These are phyloP conservation scores for Suillus bovinus DNA, from an alignment of 768 basidiomycete species.

Conservation along the genomic window DNA sequence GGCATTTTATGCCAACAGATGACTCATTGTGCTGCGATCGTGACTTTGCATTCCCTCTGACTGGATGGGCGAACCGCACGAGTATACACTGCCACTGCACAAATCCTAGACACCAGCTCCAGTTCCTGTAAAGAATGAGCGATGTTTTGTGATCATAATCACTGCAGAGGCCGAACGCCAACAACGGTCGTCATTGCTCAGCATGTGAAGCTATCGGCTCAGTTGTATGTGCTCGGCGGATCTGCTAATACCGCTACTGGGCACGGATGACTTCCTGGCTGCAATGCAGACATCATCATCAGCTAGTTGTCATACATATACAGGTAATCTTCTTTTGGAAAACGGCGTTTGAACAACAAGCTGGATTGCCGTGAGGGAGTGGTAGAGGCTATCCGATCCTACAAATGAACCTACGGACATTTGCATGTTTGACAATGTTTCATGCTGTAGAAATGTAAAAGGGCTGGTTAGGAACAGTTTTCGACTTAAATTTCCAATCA, in stretches of 20 bases:
- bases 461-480: background rate
- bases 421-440: background rate
- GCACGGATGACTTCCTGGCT: constrained; percentile 19
- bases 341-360: background rate
- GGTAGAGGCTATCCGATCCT: background rate
- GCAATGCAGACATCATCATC: background rate
- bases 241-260: constrained; percentile 13
- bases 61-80: background rate
- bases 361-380: background rate
- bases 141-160: constrained; percentile 18
- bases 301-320: background rate
- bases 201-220: constrained; percentile 6
- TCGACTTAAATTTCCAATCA: background rate
- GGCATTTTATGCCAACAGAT: constrained; percentile 19
- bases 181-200: constrained; percentile 18
- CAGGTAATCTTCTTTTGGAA: background rate
- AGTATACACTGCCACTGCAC: constrained; percentile 11
- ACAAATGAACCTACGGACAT: background rate
- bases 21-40: constrained; percentile 24
- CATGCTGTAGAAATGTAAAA: background rate
- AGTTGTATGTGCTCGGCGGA: constrained; percentile 20
- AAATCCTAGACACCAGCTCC: constrained; percentile 21
- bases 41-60: constrained; percentile 27
- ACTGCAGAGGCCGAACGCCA: constrained; percentile 30
- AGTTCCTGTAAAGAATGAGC: constrained; percentile 1